Evolutionary conservation across 768 basidiomycete genomes (phyloP).

Genomic region (Austroboletus festivus): DNA sequence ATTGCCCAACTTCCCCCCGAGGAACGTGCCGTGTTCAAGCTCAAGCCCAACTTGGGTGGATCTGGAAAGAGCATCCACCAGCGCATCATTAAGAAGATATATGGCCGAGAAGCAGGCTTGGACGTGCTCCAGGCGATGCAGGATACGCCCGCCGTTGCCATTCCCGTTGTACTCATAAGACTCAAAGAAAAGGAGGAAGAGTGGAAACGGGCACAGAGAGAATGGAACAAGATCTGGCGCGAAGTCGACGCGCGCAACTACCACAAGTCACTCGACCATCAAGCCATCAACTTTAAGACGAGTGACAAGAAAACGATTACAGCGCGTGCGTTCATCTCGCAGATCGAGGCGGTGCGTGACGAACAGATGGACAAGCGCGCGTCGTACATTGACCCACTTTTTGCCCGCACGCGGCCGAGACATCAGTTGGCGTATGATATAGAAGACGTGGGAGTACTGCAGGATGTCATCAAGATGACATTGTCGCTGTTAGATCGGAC

Average conservation of each 20-base stretch:
- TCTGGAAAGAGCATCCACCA: constrained; percentile 85
- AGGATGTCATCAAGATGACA: constrained; percentile 85
- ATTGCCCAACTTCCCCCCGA: constrained; percentile 75
- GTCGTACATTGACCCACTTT: constrained; percentile 48
- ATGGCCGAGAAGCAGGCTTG: constrained; percentile 79
- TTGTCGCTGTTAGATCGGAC: constrained; percentile 91
- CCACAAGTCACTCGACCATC: constrained; percentile 89
- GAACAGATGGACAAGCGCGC: constrained; percentile 78
- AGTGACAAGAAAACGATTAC: constrained; percentile 84
- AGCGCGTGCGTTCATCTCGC: constrained; percentile 71
- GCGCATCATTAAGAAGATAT: constrained; percentile 95
- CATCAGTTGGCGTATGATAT: constrained; percentile 81
- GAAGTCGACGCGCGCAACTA: constrained; percentile 96
- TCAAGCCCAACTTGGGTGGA: constrained; percentile 87
- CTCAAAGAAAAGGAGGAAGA: constrained; percentile 97
- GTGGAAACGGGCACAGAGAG: constrained; percentile 95
- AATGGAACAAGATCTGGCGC: constrained; percentile 99
- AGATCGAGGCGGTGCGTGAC: constrained; percentile 82
- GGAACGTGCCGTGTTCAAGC: constrained; percentile 76
- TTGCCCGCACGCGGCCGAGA: constrained; percentile 58
- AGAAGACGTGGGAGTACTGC: constrained; percentile 71
- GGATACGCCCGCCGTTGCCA: constrained; percentile 83
- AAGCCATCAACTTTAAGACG: constrained; percentile 86
- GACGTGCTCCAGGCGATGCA: constrained; percentile 88
- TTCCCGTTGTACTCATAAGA: constrained; percentile 85